Conservation (phyloP, 2,329 filamentous ascomycete genomes). For the Apiospora aurea region DNA sequence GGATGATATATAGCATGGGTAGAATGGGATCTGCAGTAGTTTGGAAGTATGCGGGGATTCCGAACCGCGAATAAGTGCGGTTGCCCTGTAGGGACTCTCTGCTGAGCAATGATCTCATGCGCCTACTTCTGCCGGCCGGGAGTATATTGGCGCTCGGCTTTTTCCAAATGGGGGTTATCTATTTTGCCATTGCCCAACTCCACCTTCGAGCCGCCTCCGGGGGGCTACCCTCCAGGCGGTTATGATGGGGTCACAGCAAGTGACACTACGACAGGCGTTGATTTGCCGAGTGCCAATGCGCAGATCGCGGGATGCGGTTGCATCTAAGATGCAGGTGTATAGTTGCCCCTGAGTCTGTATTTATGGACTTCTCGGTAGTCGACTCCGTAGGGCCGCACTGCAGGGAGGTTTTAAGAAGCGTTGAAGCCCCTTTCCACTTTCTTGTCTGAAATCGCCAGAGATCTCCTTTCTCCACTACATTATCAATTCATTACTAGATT, state of each 20-base stretch:
- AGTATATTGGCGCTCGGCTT: slow-evolving; percentile 1
- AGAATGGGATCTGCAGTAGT: neutral
- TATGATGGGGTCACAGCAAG: neutral
- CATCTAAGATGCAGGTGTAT: neutral
- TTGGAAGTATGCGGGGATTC: neutral
- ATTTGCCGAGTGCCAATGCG: slow-evolving; percentile 9
- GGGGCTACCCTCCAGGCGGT: neutral
- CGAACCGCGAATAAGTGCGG: neutral
- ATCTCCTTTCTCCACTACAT: neutral
- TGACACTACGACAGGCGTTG: neutral
- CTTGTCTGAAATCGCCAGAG: neutral
- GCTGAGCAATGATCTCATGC: slow-evolving; percentile 21
- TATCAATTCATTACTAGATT: neutral
- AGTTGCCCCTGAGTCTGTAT: neutral
- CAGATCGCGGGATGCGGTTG: neutral
- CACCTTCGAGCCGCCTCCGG: neutral
- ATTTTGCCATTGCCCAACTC: slow-evolving; percentile 12
- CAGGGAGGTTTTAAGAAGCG: neutral
- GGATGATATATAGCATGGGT: neutral
- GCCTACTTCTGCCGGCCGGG: neutral
- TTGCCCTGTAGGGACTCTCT: neutral
- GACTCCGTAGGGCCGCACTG: neutral
- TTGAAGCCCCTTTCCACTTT: neutral
- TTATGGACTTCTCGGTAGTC: neutral
- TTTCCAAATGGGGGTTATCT: slow-evolving; percentile 9